A percentile compares a stretch with the other conserved stretches of the same genome.
Evolutionary conservation across 768 basidiomycete species (phyloP).

Genomic region (Leucosporidium yakuticum): DNA sequence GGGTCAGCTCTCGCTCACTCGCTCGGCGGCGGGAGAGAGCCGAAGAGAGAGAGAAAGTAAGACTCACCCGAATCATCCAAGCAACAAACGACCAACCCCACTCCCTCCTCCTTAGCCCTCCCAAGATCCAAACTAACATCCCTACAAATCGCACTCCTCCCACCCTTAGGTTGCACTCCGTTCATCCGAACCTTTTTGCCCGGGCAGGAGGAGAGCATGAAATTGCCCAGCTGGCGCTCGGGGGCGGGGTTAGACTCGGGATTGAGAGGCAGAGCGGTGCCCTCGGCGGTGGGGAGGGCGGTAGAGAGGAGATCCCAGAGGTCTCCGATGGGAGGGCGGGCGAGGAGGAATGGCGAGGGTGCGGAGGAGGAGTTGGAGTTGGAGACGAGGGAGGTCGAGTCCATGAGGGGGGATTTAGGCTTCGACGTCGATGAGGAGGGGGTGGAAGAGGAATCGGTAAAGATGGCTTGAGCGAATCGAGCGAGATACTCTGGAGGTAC

Average conservation of each 20-base stretch:
- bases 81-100: conserved; percentile 73
- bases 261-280: conserved; percentile 33
- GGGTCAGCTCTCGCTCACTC: too few species aligned
- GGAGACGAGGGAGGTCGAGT: not conserved
- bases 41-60: conserved; percentile 10
- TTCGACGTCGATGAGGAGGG: not conserved
- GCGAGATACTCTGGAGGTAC: conserved; percentile 58
- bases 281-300: conserved; percentile 12
- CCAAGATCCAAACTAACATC: conserved; percentile 69
- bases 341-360: conserved; percentile 3
- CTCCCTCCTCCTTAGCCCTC: conserved; percentile 64
- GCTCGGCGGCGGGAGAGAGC: conserved; percentile 53
- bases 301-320: conserved; percentile 11
- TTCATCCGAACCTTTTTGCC: conserved; percentile 70
- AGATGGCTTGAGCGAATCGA: conserved; percentile 43
- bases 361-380: not conserved
- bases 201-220: conserved; percentile 83
- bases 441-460: not conserved
- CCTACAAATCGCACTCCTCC: conserved; percentile 73
- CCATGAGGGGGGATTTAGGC: not conserved
- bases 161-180: conserved; percentile 44
- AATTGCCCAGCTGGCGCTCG: conserved; percentile 60
- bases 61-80: conserved; percentile 33
- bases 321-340: conserved; percentile 3
- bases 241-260: not conserved